Evolutionary conservation across 1,139 yeast species (phyloP), one percentile per base, ranked within the genome.

Genomic region (Hyphopichia burtonii): DNA sequence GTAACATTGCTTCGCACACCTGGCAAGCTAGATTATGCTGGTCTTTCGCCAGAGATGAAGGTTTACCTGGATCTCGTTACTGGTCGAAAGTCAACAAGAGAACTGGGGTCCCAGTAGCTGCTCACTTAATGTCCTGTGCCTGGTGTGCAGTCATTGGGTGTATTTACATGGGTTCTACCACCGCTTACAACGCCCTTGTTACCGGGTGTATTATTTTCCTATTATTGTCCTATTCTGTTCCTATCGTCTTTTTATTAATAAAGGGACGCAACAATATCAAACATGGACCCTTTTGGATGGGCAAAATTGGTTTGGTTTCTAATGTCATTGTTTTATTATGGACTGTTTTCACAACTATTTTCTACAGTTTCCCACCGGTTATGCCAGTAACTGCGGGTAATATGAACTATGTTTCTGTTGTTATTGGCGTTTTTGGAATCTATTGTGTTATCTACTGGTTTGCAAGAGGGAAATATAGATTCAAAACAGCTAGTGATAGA

Each of bases 31-130:
- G 90, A 63, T 67, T 84, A 52, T 80, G 88, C 55, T 86, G 94
- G 93, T 83, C 91, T 6, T 86, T 85, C 62, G 78, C 90, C 22
- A 81, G 93, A 66, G 93, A 85, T 63, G 64, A 67, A 37, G 76
- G 76, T 1, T 59, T 71, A 44, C 72, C 73, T 2, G 69, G 65
- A 4, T 66, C 74, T 4, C 50, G 56, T 35, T 63, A 57, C 44
- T 69, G 67, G 70, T 47, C 65, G 4, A 44, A 58, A 40, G 59
- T 70, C 20, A 59, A 66, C 49, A 43, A 56, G 5, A 54, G 50
- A 34, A 60, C 68, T 5, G 66, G 65, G 15, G 65, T 64, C 8
- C 73, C 73, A 1, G 58, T 63, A 12, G 62, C 63, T 46, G 73
- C 71, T 7, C 74, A 64, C 48, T 36, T 68, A 16, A 56, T 68